A percentile compares a stretch with the other conserved stretches of the same genome.
Evolutionary conservation across 441 rosid species (phyloP).

Genomic region (Pelargonium citronellum): DNA sequence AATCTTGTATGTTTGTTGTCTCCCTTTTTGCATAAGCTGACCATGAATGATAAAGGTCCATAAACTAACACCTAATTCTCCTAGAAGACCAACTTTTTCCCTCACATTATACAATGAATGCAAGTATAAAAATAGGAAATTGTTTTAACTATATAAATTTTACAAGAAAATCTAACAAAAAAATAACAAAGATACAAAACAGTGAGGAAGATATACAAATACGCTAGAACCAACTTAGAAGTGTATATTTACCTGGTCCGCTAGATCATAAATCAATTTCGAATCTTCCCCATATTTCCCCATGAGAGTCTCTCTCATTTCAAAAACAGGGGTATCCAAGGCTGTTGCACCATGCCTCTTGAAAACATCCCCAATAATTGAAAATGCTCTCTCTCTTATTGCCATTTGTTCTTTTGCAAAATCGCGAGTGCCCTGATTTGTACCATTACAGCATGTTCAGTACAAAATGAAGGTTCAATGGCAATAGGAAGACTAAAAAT

Average conservation of each 20-base stretch:
- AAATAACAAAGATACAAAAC: background rate
- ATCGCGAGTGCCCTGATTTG: constrained; percentile 78
- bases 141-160: too few relatives aligned
- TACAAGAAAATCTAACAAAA: too few relatives aligned
- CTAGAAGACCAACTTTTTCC: too few relatives aligned
- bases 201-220: constrained; percentile 2
- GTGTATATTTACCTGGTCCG: constrained; percentile 66
- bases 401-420: constrained; percentile 84
- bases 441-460: constrained; percentile 18
- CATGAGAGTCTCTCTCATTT: constrained; percentile 86
- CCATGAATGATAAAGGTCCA: too few relatives aligned
- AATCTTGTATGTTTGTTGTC: background rate
- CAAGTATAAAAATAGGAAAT: too few relatives aligned
- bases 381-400: constrained; percentile 70
- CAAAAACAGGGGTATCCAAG: constrained; percentile 93
- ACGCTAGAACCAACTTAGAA: background rate
- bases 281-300: constrained; percentile 97
- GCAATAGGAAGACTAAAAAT: background rate
- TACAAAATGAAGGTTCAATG: background rate
- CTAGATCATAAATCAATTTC: constrained; percentile 85
- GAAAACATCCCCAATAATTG: constrained; percentile 65
- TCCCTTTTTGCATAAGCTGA: background rate
- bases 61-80: too few relatives aligned
- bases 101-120: too few relatives aligned
- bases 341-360: constrained; percentile 86